Base-by-base conservation (phyloP, 225 moss, liverwort and hornwort species). In the Sphagnum contortum region DNA sequence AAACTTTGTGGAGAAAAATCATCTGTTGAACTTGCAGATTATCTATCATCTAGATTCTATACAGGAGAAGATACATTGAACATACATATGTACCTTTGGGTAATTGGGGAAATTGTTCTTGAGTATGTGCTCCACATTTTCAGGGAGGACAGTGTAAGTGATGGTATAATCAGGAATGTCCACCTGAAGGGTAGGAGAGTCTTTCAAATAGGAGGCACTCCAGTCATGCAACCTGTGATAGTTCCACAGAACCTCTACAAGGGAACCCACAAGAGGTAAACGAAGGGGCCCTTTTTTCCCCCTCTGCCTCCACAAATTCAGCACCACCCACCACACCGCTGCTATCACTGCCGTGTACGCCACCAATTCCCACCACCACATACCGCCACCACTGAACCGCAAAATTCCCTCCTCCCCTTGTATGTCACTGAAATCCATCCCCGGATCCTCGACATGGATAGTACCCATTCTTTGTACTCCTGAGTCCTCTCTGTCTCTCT, bases 81-180 rank as follows among this genome's bases (percentile, higher is more conserved):
- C 29, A 29, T 29, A 29, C 29, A 29, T 29, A 29, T 29, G 29
- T 29, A 29, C 94, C 91, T 94, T 94, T 0, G 94, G 94, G 47
- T 79, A 94, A 47, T 94, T 94, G 1, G 74, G 65, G 69, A 94
- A 94, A 66, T 94, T 89, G 13, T 76, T 83, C 75, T 94, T 94
- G 59, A 94, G 77, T 1, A 94, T 82, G 61, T 85, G 66, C 63
- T 87, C 84, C 58, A 94, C 77, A 62, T 87, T 89, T 7, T 67
- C 87, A 48, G 85, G 82, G 66, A 89, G 86, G 13, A 77, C 89
- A 4, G 91, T 89, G 74, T 76, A 83, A 61, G 69, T 65, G 51
- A 2, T 61, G 1, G 12, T 57, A 3, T 11, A 0, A 54, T 78
- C 65, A 0, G 48, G 60, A 68, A 63, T 10, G 8, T 66, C 69